Evolutionary conservation across 192 early-diverging fungal species (phyloP).

Genomic region (Podila clonocystis): DNA sequence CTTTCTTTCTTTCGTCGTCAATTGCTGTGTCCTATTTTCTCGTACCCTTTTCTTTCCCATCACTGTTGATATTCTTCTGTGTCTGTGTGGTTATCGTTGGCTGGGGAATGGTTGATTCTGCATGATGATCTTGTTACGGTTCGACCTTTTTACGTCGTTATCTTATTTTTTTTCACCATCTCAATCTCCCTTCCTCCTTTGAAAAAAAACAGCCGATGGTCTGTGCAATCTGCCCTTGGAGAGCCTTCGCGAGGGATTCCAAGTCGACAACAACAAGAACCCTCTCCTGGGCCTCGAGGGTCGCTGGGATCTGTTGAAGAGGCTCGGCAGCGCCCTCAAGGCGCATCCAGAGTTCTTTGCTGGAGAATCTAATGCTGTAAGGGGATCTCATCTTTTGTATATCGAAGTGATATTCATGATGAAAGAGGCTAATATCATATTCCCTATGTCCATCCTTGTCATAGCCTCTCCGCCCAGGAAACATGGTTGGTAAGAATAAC

Average conservation of each 20-base stretch:
- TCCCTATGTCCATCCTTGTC: background rate
- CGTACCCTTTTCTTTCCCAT: background rate
- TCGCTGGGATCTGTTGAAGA: conserved; percentile 73
- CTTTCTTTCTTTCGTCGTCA: too few relatives aligned
- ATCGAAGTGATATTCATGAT: background rate
- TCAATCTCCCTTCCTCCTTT: background rate
- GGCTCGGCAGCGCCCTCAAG: conserved; percentile 68
- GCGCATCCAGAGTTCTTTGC: conserved; percentile 68
- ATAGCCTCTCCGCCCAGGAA: conserved; percentile 77
- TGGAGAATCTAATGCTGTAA: conserved; percentile 45
- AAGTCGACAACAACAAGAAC: conserved; percentile 76
- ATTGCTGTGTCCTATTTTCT: too few relatives aligned
- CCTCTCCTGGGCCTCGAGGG: conserved; percentile 84
- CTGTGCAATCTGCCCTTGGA: conserved; percentile 62
- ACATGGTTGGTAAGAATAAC: conserved; percentile 68
- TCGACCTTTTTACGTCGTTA: background rate
- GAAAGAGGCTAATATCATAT: background rate
- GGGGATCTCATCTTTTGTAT: background rate
- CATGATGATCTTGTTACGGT: too few relatives aligned
- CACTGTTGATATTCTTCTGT: background rate
- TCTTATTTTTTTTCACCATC: background rate
- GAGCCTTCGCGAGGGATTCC: conserved; percentile 72
- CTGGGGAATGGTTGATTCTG: background rate
- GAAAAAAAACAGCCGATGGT: conserved; percentile 53
- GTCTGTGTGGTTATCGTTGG: background rate